Evolutionary conservation across 495 filamentous ascomycete genomes (phyloP).

Genomic region (Penicillium paxilli): DNA sequence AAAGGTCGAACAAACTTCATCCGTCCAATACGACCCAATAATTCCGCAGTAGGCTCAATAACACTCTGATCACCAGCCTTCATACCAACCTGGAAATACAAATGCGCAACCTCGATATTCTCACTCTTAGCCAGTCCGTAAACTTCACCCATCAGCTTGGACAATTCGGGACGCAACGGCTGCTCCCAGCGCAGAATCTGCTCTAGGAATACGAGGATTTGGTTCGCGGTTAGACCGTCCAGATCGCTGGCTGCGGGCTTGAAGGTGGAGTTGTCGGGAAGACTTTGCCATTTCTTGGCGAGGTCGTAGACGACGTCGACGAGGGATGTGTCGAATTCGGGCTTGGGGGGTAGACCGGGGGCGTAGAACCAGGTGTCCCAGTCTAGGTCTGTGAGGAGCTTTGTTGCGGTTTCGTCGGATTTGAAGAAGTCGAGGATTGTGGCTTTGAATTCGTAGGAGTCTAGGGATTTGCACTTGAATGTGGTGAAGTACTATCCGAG

Average conservation of each 20-base stretch:
- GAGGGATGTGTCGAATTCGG: constrained; percentile 83
- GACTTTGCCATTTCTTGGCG: constrained; percentile 71
- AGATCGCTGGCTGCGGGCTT: constrained; percentile 68
- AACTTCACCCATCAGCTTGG: constrained; percentile 64
- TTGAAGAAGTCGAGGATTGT: constrained; percentile 84
- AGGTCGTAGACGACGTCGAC: constrained; percentile 84
- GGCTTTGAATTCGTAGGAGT: constrained; percentile 89
- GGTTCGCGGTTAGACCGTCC: constrained; percentile 72
- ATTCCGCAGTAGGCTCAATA: constrained; percentile 66
- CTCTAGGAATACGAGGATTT: constrained; percentile 88
- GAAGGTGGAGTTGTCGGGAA: constrained; percentile 50
- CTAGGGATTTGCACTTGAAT: constrained; percentile 77
- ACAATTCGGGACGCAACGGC: constrained; percentile 60
- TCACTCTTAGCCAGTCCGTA: constrained; percentile 69
- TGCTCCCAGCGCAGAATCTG: constrained; percentile 61
- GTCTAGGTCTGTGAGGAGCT: constrained; percentile 68
- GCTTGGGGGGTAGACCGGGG: constrained; percentile 86
- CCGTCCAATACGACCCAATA: constrained; percentile 79
- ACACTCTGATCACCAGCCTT: constrained; percentile 65
- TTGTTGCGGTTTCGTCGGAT: constrained; percentile 62
- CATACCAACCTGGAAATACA: constrained; percentile 77
- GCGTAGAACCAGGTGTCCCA: constrained; percentile 88
- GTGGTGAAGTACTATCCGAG: constrained; percentile 71
- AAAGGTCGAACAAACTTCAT: constrained; percentile 97
- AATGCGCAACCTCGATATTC: constrained; percentile 81